Conservation (phyloP, 208 protist species). For the Leishmania turanica region DNA sequence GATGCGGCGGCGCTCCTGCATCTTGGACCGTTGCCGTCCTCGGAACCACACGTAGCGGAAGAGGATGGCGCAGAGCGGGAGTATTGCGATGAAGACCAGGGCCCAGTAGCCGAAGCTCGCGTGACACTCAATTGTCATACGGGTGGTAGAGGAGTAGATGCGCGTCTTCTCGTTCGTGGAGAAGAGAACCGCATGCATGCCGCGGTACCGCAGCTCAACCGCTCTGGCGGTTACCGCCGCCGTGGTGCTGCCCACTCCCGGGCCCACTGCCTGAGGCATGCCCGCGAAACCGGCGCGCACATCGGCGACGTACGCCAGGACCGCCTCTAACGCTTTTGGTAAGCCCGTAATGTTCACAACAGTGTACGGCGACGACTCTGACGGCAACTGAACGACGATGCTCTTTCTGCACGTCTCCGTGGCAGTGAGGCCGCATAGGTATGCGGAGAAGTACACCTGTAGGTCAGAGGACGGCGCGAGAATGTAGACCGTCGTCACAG, state of each 20-base stretch:
- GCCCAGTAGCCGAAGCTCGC: slow-evolving; percentile 57
- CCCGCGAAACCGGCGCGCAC: slow-evolving; percentile 30
- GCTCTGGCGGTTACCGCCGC: slow-evolving; percentile 10
- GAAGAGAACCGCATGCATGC: slow-evolving; percentile 46
- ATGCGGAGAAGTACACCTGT: slow-evolving; percentile 16
- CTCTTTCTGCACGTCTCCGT: slow-evolving; percentile 4
- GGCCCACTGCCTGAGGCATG: slow-evolving; percentile 3
- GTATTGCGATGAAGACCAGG: slow-evolving; percentile 53
- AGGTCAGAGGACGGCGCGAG: slow-evolving; percentile 17
- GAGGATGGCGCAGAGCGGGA: slow-evolving; percentile 43
- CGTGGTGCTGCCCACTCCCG: slow-evolving; percentile 7
- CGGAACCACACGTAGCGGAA: slow-evolving; percentile 63
- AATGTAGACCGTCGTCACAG: slow-evolving; percentile 39
- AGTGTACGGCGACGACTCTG: slow-evolving; percentile 13
- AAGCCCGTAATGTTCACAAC: slow-evolving; percentile 41
- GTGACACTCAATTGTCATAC: slow-evolving; percentile 33
- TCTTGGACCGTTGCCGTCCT: slow-evolving; percentile 57
- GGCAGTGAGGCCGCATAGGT: slow-evolving; percentile 3
- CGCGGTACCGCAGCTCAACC: slow-evolving; percentile 36
- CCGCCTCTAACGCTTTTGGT: slow-evolving; percentile 42
- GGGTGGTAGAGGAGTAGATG: slow-evolving; percentile 24
- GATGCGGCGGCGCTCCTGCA: slow-evolving; percentile 43
- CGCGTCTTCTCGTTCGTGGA: slow-evolving; percentile 43
- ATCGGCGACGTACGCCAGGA: slow-evolving; percentile 48
- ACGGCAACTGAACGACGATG: slow-evolving; percentile 16